These are phyloP conservation scores for Perkinsus olseni DNA, from an alignment of 169 alveolate species.

Conservation along the genomic window DNA sequence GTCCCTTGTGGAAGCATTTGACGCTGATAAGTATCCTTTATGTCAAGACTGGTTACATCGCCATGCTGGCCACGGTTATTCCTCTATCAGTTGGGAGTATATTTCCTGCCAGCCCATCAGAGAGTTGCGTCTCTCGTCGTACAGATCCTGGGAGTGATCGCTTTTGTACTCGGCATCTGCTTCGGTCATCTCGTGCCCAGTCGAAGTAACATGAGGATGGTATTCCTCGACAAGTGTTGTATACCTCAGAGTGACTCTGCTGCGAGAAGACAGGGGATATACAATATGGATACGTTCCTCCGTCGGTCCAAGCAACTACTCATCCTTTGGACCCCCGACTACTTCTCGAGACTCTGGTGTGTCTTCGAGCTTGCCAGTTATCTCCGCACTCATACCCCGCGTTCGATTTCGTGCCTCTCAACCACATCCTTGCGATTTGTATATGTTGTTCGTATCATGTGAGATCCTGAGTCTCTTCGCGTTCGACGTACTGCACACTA, in stretches of 20 bases:
- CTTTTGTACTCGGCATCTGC: neutral
- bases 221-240: neutral
- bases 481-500: neutral
- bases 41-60: neutral
- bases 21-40: neutral
- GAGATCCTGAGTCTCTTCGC: neutral
- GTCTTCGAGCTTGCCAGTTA: neutral
- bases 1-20: neutral
- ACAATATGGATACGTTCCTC: neutral
- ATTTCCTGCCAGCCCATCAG: neutral
- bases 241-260: neutral
- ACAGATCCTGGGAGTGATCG: neutral
- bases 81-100: neutral
- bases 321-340: neutral
- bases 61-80: neutral
- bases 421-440: neutral
- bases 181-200: neutral
- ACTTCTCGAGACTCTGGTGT: neutral
- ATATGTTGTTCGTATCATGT: neutral
- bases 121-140: neutral
- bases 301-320: neutral
- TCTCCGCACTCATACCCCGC: neutral
- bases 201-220: neutral
- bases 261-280: neutral
- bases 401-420: neutral